Evolutionary conservation across 1,139 yeast genomes (phyloP).

Genomic region (Debaryomyces psychrophilus): DNA sequence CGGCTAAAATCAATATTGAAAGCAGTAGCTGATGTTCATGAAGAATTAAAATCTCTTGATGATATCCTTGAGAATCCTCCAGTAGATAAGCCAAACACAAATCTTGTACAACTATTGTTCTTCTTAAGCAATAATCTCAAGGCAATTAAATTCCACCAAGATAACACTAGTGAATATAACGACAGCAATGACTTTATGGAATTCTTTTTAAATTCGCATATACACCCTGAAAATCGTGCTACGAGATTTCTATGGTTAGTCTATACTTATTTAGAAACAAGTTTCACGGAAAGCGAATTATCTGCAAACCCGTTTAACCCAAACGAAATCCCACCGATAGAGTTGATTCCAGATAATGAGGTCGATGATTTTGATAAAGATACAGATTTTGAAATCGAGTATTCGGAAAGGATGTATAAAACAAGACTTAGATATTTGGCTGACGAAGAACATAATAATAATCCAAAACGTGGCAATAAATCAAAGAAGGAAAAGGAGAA

Average conservation of each 20-base stretch:
- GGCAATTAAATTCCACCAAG: slow-evolving; percentile 41
- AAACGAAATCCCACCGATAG: slow-evolving; percentile 52
- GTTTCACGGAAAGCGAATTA: slow-evolving; percentile 56
- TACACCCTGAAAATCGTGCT: slow-evolving; percentile 66
- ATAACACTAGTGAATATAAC: slow-evolving; percentile 24
- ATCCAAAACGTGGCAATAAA: slow-evolving; percentile 39
- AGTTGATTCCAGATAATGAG: slow-evolving; percentile 40
- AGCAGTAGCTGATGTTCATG: slow-evolving; percentile 63
- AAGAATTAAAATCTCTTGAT: slow-evolving; percentile 45
- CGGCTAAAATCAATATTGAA: slow-evolving; percentile 85
- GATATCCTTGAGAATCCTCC: slow-evolving; percentile 45
- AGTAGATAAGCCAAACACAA: slow-evolving; percentile 48
- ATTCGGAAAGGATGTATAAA: slow-evolving; percentile 69
- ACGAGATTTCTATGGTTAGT: slow-evolving; percentile 79
- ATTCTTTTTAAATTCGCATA: slow-evolving; percentile 57
- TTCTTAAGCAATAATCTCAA: slow-evolving; percentile 67
- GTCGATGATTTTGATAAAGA: slow-evolving; percentile 62
- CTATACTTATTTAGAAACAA: slow-evolving; percentile 79
- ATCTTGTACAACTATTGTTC: slow-evolving; percentile 74
- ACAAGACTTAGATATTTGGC: slow-evolving; percentile 62
- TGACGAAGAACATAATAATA: slow-evolving; percentile 44
- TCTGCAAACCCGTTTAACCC: slow-evolving; percentile 67
- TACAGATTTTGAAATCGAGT: slow-evolving; percentile 67
- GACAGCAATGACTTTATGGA: slow-evolving; percentile 54
- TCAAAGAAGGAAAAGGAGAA: slow-evolving; percentile 31